Conservation (phyloP, 177 flowering plant species). For the Vitis hybrid region DNA sequence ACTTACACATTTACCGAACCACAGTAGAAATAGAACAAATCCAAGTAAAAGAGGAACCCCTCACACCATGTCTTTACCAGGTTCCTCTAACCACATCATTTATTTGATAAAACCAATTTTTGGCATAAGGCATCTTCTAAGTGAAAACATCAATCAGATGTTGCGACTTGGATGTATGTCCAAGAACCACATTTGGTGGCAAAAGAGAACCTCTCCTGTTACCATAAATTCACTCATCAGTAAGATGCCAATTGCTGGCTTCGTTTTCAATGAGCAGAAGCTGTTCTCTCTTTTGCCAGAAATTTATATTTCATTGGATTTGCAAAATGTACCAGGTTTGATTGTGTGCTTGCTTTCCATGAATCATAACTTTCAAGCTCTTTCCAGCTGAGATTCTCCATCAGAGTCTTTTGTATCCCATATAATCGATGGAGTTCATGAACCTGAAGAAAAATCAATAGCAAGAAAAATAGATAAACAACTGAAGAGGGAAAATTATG, state of each 20-base stretch:
- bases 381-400: slow-evolving; percentile 30
- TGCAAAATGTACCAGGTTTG: slow-evolving; percentile 9
- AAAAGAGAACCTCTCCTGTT: no score
- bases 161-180: not conserved
- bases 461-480: not conserved
- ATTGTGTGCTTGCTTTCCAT: slow-evolving; percentile 12
- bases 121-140: no score
- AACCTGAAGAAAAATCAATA: slow-evolving; percentile 28
- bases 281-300: slow-evolving; percentile 7
- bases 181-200: no score
- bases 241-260: not conserved
- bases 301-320: slow-evolving; percentile 9
- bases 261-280: slow-evolving; percentile 12
- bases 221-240: not conserved
- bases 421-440: slow-evolving; percentile 54
- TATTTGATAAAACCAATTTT: no score
- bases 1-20: not conserved
- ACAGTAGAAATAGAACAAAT: no score
- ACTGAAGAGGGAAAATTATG: not conserved
- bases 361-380: slow-evolving; percentile 18
- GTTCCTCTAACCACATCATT: no score
- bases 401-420: slow-evolving; percentile 32
- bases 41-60: no score
- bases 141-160: no score
- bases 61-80: no score